Evolutionary conservation across 1,284 basidiomycete species (phyloP), one percentile per base, ranked within the genome.

Genomic region (Coniophora puteana): DNA sequence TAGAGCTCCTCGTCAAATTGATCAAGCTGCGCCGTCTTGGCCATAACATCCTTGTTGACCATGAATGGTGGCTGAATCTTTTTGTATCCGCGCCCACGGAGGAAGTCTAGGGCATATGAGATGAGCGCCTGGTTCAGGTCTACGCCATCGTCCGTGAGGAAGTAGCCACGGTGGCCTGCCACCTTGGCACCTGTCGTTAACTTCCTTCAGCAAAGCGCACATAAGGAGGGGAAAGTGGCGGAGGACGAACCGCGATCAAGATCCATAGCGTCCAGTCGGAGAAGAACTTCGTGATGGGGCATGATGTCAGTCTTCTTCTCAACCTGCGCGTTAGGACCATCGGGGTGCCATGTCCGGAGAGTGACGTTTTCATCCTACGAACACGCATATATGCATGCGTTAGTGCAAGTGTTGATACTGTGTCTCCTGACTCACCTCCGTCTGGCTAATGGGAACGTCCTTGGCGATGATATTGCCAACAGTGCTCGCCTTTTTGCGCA

Each of bases 1-100:
- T 99, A 99, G 18, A 99, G 71, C 53, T 96, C 94, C 69, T 99
- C 96, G 62, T 99, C 95, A 55, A 98, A 99, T 64, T 98, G 91
- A 57, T 94, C 91, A 13, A 99, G 80, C 63, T 99, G 95, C 2
- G 95, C 95, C 0, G 95, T 99, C 71, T 95, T 95, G 46, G 80
- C 83, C 96, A 99, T 99, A 55, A 89, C 77, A 34, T 95, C 89
- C 67, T 94, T 96, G 70, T 93, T 93, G 89, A 99, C 97, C 76
- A 99, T 89, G 72, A 98, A 99, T 0, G 95, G 95, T 1, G 94
- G 91, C 65, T 95, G 93, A 47, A 98, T 82, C 71, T 96, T 98
- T 70, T 87, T 95, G 79, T 89, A 98, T 2, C 76, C 78, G 38
- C 76, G 76, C 48, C 77, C 80, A 32, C 92, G 77, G 43, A 99